Evolutionary conservation across 768 basidiomycete genomes (phyloP).

Genomic region (Suillus paluster): DNA sequence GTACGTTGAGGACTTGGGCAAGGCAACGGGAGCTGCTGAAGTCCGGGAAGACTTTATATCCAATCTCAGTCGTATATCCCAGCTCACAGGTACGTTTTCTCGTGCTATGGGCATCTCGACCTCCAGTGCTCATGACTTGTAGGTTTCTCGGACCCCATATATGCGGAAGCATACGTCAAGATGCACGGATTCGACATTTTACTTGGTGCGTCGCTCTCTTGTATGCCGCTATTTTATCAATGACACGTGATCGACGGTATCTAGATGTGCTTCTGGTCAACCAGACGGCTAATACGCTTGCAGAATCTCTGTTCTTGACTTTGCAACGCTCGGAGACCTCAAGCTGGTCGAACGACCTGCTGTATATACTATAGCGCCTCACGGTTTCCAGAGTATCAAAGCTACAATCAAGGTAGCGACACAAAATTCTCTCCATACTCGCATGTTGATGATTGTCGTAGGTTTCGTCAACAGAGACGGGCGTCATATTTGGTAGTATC

Average conservation of each 20-base stretch:
- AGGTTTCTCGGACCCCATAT: conserved; percentile 98
- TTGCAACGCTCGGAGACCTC: conserved; percentile 91
- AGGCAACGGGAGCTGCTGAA: no score
- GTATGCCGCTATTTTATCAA: no score
- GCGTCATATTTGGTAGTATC: no score
- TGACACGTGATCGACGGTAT: no score
- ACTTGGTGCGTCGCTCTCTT: conserved; percentile 54
- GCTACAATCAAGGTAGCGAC: conserved; percentile 88
- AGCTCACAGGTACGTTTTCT: conserved; percentile 21
- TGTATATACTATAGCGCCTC: conserved; percentile 91
- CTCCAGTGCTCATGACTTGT: conserved; percentile 4
- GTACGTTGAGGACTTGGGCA: conserved; percentile 84
- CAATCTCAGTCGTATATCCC: no score
- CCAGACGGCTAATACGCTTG: no score
- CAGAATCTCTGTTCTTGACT: no score
- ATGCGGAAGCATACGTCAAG: conserved; percentile 97
- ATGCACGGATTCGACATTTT: conserved; percentile 98
- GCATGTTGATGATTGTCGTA: conserved; percentile 17
- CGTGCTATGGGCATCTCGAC: neutral
- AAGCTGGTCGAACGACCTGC: conserved; percentile 96
- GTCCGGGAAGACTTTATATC: no score
- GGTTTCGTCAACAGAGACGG: conserved; percentile 93
- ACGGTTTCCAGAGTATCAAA: conserved; percentile 99
- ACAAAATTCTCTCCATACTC: neutral
- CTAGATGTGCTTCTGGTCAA: no score